These are phyloP conservation scores for Mangifera indica DNA, from an alignment of 345 rosid species.

Conservation along the genomic window DNA sequence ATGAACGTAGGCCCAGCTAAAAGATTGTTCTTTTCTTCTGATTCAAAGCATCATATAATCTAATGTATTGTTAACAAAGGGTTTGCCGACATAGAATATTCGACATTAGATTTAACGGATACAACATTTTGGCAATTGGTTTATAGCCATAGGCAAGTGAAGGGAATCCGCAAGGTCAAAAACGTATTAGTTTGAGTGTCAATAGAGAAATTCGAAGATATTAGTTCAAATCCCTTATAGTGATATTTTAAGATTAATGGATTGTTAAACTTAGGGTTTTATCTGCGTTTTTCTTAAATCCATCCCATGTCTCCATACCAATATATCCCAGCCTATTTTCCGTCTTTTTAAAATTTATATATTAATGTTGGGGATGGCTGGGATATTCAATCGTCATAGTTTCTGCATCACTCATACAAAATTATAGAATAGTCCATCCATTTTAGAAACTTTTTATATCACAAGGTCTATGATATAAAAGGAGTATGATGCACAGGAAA, in stretches of 20 bases:
- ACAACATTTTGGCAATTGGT: not conserved
- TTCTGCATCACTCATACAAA: not conserved
- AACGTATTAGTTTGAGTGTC: no score
- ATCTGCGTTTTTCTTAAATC: not conserved
- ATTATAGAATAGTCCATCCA: not conserved
- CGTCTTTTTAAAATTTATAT: no score
- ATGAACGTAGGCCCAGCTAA: not conserved
- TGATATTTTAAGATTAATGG: no score
- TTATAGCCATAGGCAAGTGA: not conserved
- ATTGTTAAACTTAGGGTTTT: no score
- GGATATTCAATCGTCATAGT: not conserved
- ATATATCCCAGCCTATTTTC: not conserved
- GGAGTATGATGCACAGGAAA: no score
- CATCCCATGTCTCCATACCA: not conserved
- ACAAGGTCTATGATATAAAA: constrained; percentile 3
- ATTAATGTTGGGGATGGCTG: no score
- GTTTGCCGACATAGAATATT: not conserved
- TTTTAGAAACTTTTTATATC: not conserved
- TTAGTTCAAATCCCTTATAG: no score
- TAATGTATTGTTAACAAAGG: no score
- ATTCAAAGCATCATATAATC: no score
- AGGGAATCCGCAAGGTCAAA: no score
- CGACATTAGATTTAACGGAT: not conserved
- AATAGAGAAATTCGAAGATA: no score
- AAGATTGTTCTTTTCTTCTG: no score